Base-by-base conservation (phyloP, 2,329 filamentous ascomycete genomes). In the Claviceps capensis region DNA sequence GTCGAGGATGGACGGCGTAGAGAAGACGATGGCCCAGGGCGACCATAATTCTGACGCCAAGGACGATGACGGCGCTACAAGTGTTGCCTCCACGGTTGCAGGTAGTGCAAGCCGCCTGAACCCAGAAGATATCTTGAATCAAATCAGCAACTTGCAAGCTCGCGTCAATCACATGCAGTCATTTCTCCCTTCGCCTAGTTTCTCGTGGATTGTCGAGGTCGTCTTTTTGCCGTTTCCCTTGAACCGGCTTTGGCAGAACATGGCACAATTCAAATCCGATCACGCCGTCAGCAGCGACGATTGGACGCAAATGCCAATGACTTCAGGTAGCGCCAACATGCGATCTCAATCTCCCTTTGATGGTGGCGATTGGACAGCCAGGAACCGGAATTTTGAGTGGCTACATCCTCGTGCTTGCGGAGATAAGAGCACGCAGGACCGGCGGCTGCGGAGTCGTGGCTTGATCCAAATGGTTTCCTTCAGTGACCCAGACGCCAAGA, bases 151-250 rank as follows among this genome's bases (percentile, higher is more conserved):
- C 6, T 63, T 81, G 1, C 72, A 75, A 56, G 69, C 72, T 3
- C 74, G 77, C 55, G 67, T 81, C 48, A 65, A 70, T 34, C 71
- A 77, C 44, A 70, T 87, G 9, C 82, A 85, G 63, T 73, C 75
- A 5, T 69, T 76, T 9, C 65, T 81, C 34, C 85, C 86, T n/a
- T 81, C 83, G 0, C 71, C 72, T 30, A 66, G 68, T 43, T 73
- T 78, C 42, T 83, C 85, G 0, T 89, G 85, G 83, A 78, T 85
- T 57, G 70, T 91, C 1, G 85, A 90, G 61, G 82, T 90, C 4
- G 80, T 90, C 1, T 80, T 89, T 53, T 64, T 90, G 7, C 86
- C 86, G 1, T 91, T 87, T 63, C 72, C 75, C 1, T 66, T 81
- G 6, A 77, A 74, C 57, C 73, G 71, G 22, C 59, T 82, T 5